These are phyloP conservation scores for Cladosporium austrohemisphaericum DNA, from an alignment of 2,329 filamentous ascomycete genomes.

Conservation along the genomic window DNA sequence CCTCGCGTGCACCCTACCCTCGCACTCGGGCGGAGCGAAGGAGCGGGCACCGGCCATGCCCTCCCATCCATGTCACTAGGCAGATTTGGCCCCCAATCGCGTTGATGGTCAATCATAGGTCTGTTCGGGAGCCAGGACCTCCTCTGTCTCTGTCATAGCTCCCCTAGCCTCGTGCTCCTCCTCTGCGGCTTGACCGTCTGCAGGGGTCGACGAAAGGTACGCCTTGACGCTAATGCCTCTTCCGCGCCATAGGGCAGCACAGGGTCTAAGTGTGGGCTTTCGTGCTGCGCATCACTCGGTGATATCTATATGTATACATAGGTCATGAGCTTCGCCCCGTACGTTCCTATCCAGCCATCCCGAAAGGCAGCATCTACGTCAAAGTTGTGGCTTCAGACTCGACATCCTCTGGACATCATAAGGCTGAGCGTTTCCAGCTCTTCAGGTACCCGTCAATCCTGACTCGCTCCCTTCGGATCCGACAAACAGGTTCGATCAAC, in stretches of 20 bases:
- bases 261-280: constrained; percentile 12
- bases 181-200: constrained; percentile 15
- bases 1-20: constrained; percentile 10
- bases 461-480: constrained; percentile 3
- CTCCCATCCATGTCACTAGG: constrained; percentile 7
- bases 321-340: constrained; percentile 11
- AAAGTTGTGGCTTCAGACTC: neutral
- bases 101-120: constrained; percentile 6
- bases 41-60: constrained; percentile 13
- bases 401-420: neutral
- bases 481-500: constrained; percentile 2
- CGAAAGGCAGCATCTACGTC: constrained; percentile 4
- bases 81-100: constrained; percentile 11
- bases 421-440: constrained; percentile 10
- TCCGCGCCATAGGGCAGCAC: constrained; percentile 12
- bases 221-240: constrained; percentile 12
- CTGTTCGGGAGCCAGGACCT: constrained; percentile 10
- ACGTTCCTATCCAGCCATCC: constrained; percentile 2
- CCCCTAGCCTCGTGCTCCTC: constrained; percentile 14
- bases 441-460: constrained; percentile 14
- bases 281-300: constrained; percentile 6
- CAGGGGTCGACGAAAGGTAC: constrained; percentile 13
- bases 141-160: constrained; percentile 12
- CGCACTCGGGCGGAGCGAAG: constrained; percentile 14
- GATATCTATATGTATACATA: constrained; percentile 12